Conservation (phyloP, 805 yeast genomes). For the Candida arabinofermentans region DNA sequence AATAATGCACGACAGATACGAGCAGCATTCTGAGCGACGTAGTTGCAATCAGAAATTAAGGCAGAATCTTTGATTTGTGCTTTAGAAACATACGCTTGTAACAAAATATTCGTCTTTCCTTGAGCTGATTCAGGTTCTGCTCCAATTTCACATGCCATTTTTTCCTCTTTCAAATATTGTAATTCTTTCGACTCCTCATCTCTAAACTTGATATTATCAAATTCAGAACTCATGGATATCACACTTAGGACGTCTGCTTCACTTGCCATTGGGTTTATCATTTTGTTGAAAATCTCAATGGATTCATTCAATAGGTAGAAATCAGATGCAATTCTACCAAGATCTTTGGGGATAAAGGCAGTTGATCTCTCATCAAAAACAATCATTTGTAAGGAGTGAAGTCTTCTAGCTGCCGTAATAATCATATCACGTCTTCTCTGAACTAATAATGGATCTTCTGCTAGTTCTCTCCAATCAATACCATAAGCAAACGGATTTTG, state of each 20-base stretch:
- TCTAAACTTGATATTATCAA: conserved; percentile 83
- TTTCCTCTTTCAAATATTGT: conserved; percentile 50
- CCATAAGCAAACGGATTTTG: conserved; percentile 93
- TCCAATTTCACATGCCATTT: conserved; percentile 77
- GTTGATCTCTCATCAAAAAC: conserved; percentile 83
- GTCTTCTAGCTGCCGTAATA: conserved; percentile 69
- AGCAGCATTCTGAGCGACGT: conserved; percentile 93
- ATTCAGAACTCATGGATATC: conserved; percentile 90
- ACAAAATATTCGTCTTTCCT: conserved; percentile 80
- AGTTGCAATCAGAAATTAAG: conserved; percentile 77
- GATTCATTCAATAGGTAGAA: conserved; percentile 82
- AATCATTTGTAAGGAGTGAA: conserved; percentile 91
- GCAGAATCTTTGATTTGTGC: conserved; percentile 74
- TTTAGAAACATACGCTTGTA: conserved; percentile 85
- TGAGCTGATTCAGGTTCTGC: conserved; percentile 71
- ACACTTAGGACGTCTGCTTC: conserved; percentile 90
- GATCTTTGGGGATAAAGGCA: conserved; percentile 76
- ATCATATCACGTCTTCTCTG: conserved; percentile 75
- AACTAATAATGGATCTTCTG: conserved; percentile 76
- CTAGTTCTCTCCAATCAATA: conserved; percentile 79
- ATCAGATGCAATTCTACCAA: conserved; percentile 93
- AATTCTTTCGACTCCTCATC: conserved; percentile 84
- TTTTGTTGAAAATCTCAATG: conserved; percentile 82
- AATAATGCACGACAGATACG: conserved; percentile 91
- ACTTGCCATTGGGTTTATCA: conserved; percentile 78